Evolutionary conservation across 176 grass and related monocot species (phyloP).

Genomic region (Aegilops sharonensis): DNA sequence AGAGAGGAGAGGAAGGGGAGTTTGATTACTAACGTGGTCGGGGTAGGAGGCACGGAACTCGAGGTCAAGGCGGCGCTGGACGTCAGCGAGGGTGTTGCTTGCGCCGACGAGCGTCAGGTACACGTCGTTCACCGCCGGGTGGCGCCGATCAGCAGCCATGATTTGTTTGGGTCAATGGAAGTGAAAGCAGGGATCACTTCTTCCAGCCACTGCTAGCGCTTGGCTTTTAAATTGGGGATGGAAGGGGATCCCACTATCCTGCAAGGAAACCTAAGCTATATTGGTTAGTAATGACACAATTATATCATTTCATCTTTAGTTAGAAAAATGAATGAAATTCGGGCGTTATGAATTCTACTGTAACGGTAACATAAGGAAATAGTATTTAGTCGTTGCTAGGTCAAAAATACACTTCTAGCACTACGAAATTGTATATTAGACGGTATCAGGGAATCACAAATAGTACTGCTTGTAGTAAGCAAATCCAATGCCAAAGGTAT

Average conservation of each 20-base stretch:
- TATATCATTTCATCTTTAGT: neutral
- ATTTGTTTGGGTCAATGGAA: neutral
- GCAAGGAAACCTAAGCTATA: neutral
- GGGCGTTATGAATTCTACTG: neutral
- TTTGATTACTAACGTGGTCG: conserved; percentile 42
- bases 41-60: conserved; percentile 74
- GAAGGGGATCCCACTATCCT: neutral
- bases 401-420: neutral
- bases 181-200: neutral
- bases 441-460: neutral
- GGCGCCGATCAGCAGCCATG: conserved; percentile 32
- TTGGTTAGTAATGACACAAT: neutral
- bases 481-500: neutral
- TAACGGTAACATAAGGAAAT: neutral
- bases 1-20: neutral
- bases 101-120: conserved; percentile 52
- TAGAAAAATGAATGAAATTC: neutral
- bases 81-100: conserved; percentile 45
- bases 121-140: conserved; percentile 59
- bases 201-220: neutral
- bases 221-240: neutral
- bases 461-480: neutral
- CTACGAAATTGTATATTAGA: neutral
- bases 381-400: neutral
- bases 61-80: conserved; percentile 61